Evolutionary conservation across 225 moss, liverwort and hornwort genomes (phyloP), one percentile per base, ranked within the genome.

Genomic region (Polytrichum formosum): DNA sequence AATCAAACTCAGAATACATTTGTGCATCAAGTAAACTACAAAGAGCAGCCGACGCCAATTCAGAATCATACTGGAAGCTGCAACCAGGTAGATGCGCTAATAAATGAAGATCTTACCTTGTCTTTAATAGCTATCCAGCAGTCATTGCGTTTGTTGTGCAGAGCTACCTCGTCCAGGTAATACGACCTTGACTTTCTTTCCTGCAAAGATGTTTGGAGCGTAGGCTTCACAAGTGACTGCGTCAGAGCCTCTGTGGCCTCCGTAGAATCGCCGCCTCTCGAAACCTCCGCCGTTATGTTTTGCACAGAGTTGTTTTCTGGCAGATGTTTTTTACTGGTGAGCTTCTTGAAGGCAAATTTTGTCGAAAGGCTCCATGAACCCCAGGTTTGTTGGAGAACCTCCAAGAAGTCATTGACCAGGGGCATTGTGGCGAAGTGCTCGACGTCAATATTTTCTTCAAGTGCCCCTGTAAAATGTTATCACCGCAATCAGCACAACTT

Each of bases 121-220:
- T 87, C 91, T 68, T 92, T 98, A 71, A 94, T 75, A 26, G 86
- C 74, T 79, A 98, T 94, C 97, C 94, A 98, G 80, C 90, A 92
- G 76, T 98, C 94, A 18, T 69, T 56, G 20, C 76, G 72, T 53
- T 82, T 87, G 27, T 84, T 80, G 76, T 98, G 97, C 29, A 70
- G 70, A 61, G 90, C 84, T 54, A 98, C 88, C 25, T 91, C 88
- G 72, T 81, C 80, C 21, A 79, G 22, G 26, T 60, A 9, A 26
- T 71, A 85, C 4, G 73, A 55, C 5, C 23, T 66, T 35, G 79
- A 61, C 46, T 46, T 46, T 46, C 29, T 71, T 6, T 61, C 70
- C 62, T 70, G 67, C 75, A 58, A 75, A 63, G 71, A 74, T 54
- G 74, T 81, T 54, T 78, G 76, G 20, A 67, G 58, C 53, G 73